A percentile compares a stretch with the other conserved stretches of the same genome.
These are phyloP conservation scores for Hypoxylon rubiginosum DNA, from an alignment of 2,329 filamentous ascomycete species.

Conservation along the genomic window DNA sequence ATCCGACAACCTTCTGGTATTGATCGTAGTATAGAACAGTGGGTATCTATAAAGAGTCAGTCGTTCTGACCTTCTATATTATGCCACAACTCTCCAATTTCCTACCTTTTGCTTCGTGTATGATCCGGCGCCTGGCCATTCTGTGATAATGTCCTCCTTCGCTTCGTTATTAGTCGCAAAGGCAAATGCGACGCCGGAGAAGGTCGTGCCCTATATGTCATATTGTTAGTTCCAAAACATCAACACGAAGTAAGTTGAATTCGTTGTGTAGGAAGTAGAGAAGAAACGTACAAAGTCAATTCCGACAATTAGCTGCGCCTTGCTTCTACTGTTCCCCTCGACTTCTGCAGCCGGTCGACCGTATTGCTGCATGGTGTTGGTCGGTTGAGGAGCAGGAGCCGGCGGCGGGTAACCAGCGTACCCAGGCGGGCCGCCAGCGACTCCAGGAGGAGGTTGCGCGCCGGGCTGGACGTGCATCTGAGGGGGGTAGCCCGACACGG, in stretches of 20 bases:
- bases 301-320: conserved; percentile 97
- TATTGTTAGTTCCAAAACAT: conserved; percentile 40
- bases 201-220: conserved; percentile 84
- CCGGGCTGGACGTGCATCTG: conserved; percentile 61
- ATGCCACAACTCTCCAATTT: background rate
- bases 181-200: conserved; percentile 96
- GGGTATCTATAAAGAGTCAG: conserved; percentile 77
- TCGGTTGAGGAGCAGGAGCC: conserved; percentile 55
- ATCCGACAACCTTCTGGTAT: conserved; percentile 99
- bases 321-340: conserved; percentile 88
- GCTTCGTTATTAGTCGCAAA: conserved; percentile 98
- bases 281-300: conserved; percentile 88
- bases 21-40: conserved; percentile 99
- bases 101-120: conserved; percentile 98
- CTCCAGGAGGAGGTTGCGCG: conserved; percentile 57
- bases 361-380: conserved; percentile 58
- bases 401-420: conserved; percentile 66
- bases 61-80: conserved; percentile 37
- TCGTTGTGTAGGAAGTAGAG: background rate
- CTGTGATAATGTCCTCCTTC: conserved; percentile 98
- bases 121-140: conserved; percentile 97
- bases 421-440: conserved; percentile 60
- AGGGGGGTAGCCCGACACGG: conserved; percentile 71
- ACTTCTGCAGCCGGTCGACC: conserved; percentile 76
- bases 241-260: background rate